Base-by-base conservation (phyloP, 2,329 filamentous ascomycete species). In the Ceratocystis colombiana region DNA sequence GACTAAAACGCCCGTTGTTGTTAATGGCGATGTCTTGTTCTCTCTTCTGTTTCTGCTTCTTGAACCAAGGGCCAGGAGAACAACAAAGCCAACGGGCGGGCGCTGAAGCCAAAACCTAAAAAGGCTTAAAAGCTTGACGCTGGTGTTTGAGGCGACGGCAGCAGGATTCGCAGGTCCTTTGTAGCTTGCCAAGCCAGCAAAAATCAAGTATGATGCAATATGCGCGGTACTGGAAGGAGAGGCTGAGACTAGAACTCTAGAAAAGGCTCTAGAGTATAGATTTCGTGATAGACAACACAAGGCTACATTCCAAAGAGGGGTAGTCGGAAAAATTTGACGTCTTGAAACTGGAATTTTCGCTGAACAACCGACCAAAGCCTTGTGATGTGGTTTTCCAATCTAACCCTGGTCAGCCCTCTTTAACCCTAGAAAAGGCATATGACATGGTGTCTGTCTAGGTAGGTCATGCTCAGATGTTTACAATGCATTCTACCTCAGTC, bases 51-150 rank as follows among this genome's bases (percentile, higher is more conserved):
- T 25, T 25, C 25, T 25, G 22, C 4, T 8, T 33, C 25, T 12
- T 28, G 22, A 57, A 33, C 8, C 3, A 10, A 30, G 20, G 22
- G 22, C 46, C 25, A 12, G 53, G 22, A 30, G 17, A 57, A 30
- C 15, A 57, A 30, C n/a, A 57, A 57, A 55, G 50, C 50, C 22
- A 55, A 55, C n/a, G 22, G 53, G 12, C 25, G 22, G 30, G n/a
- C 46, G 20, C 46, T 50, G 46, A 50, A 50, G 46, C 46, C 20
- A 50, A 20, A n/a, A 50, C n/a, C 20, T 50, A 50, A 50, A 41
- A 50, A 50, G 46, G 46, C 46, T 50, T 50, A 50, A 50, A 50
- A 50, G 17, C 46, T 50, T 22, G 45, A 48, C 45, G 45, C 37
- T 20, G 45, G 45, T 17, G n/a, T 20, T 48, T 48, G 45, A 20